These are phyloP conservation scores for Phytophthora aleatoria DNA, from an alignment of 352 stramenopile species.

Conservation along the genomic window DNA sequence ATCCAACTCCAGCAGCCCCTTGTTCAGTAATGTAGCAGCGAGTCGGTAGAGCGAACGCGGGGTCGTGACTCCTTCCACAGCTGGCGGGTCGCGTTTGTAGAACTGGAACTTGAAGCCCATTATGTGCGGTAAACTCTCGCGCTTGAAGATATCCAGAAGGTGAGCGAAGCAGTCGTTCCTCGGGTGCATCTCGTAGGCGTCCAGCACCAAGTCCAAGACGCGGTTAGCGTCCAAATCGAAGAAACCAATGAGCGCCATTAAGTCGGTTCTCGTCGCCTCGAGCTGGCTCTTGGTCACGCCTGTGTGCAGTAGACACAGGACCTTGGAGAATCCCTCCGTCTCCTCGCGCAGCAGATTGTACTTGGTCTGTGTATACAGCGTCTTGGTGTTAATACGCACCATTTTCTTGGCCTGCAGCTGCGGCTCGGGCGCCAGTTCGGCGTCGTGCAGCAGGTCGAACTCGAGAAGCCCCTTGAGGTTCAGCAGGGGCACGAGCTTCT, in stretches of 20 bases:
- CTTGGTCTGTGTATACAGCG: constrained; percentile 95
- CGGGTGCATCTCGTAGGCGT: constrained; percentile 92
- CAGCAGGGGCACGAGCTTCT: constrained; percentile 60
- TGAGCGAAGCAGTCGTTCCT: constrained; percentile 77
- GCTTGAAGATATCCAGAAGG: constrained; percentile 77
- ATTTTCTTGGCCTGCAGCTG: constrained; percentile 70
- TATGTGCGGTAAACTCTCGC: constrained; percentile 84
- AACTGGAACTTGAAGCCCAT: constrained; percentile 95
- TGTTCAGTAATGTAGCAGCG: constrained; percentile 87
- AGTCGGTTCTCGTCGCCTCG: constrained; percentile 68
- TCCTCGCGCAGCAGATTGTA: constrained; percentile 97
- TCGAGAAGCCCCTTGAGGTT: constrained; percentile 74
- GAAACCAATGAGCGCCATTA: constrained; percentile 83
- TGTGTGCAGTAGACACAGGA: constrained; percentile 85
- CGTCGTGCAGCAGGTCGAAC: constrained; percentile 76
- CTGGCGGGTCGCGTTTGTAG: constrained; percentile 66
- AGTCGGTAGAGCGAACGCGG: constrained; percentile 82
- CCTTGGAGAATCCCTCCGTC: constrained; percentile 96
- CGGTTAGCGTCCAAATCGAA: constrained; percentile 98
- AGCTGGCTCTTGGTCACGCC: constrained; percentile 68
- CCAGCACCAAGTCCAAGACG: constrained; percentile 93
- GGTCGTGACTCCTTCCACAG: constrained; percentile 46
- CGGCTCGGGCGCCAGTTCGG: constrained; percentile 55
- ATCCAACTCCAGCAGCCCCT: constrained; percentile 80
- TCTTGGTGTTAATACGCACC: constrained; percentile 88